Base-by-base conservation (phyloP, 352 stramenopile species). In the Phytophthora citricola region DNA sequence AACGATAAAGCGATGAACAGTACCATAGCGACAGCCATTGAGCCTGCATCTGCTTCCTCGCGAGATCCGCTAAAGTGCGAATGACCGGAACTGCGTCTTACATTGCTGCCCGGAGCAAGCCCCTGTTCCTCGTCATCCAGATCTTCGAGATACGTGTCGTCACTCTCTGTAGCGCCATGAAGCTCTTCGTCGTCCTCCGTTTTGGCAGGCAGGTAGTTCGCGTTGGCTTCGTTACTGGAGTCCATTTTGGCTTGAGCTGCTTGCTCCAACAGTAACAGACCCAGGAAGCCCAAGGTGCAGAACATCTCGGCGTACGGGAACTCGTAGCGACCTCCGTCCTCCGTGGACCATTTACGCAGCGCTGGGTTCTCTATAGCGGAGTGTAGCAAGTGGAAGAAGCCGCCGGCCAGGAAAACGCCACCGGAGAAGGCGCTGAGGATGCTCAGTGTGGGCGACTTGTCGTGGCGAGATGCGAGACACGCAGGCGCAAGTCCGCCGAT, bases 241-340 rank as follows among this genome's bases (percentile, higher is more conserved):
- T 55, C 32, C 63, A 91, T 73, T 14, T 67, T 65, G 26, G 73
- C 63, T 43, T 93, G 85, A 2, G 85, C 85, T 2, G 73, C 70
- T 55, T 91, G 83, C 66, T 93, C 85, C 38, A 93, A 52, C 22
- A 93, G 47, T 47, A 93, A 65, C 11, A 93, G 68, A 3, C 70
- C 81, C 4, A 93, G 43, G 47, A 93, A 93, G 5, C 85, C 85
- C 17, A 90, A 27, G 1, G 85, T 90, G 62, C 83, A 86, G 56
- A 93, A 93, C 69, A 90, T 89, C 64, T 93, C 81, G 15, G 85
- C 85, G 58, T 92, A 93, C 11, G 85, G 85, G 41, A 93, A 93
- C 24, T 66, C 83, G 54, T 87, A 91, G 40, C 67, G 66, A 3
- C 80, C 85, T 17, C 84, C 79, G 66, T 90, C 76, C 24, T 81